Base-by-base conservation (phyloP, 805 yeast species). In the Saccharomycopsis sp. region DNA sequence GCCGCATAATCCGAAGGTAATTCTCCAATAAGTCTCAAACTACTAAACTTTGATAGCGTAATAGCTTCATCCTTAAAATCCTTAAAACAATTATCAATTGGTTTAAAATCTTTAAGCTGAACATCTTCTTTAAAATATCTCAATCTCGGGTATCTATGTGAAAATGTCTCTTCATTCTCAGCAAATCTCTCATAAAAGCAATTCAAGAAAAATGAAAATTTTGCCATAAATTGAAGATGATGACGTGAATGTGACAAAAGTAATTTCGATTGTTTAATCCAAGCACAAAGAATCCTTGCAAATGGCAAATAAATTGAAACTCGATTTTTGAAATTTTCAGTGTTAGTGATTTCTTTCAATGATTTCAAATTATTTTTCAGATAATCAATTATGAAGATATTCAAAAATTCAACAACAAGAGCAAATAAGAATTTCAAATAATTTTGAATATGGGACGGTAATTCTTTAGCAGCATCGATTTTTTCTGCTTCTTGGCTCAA, bases 61-160 rank as follows among this genome's bases (percentile, higher is more conserved):
- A 74, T 72, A 22, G 76, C 60, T 24, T 63, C 64, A 54, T 82
- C 88, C 51, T 79, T 67, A 52, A 81, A 82, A 56, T 81, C 89
- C 41, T 68, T 70, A 44, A 81, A 66, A 42, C 69, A 71, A 51
- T 65, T 70, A 20, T 71, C 71, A 14, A 83, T 64, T 3, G 81
- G 72, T 23, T 67, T 62, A 54, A 78, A 81, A 50, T 80, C 88
- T 48, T 74, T 75, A 51, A 78, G 63, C 19, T 67, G 60, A 11
- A 81, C 76, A 61, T 83, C 93, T 55, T 84, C 90, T 37, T 66
- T 61, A 56, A 81, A 82, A 43, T 72, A 73, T 45, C 77, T 72
- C 2, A 58, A 54, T 58, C 90, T 68, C 5, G 56, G 51, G 13
- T 83, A 82, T 41, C 67, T 44, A 11, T 51, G 46, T 2, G 52